Base-by-base conservation (phyloP, 345 rosid species). In the Citrus inodora region DNA sequence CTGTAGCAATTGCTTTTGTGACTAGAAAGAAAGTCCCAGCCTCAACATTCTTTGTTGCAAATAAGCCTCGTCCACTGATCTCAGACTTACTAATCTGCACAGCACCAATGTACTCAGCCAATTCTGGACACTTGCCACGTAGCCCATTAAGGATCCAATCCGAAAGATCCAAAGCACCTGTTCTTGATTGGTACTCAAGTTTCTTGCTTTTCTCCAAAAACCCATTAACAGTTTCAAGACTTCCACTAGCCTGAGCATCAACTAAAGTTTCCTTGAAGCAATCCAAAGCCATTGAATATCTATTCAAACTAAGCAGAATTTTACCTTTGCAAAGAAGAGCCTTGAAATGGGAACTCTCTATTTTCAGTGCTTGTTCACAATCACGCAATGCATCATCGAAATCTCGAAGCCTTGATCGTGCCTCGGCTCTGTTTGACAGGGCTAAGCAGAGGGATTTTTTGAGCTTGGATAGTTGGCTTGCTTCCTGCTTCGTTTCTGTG, bases 271-370 rank as follows among this genome's bases (percentile, higher is more conserved):
- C 79, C 78, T 82, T 84, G 85, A 95, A 95, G 82, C 94, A 95
- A 69, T 90, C 88, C 80, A 88, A 79, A n/a, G 97, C 95, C 72
- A 69, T 55, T 28, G 90, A 80, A 84, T 91, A 94, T 82, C 86
- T 87, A 68, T 86, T 90, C 79, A 94, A 70, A 0, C 87, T 69
- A 9, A 94, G 89, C 83, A 93, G 85, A 80, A 91, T 82, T 85
- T 89, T 93, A 58, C 97, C 98, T 80, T 94, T 94, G 76, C 95
- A 90, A 66, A 91, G 67, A 71, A 93, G 90, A 79, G 98, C 81
- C 89, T 92, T 94, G 91, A 90, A 92, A 82, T 92, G 98, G 76
- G 88, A 76, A 24, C 72, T 72, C 61, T 91, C 95, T 19, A 94
- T 86, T 59, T 75, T 79, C 71, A 92, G 86, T 9, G 94, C 95